A percentile compares a stretch with the other conserved stretches of the same genome.
Conservation (phyloP, 2,329 filamentous ascomycete species). For the Colletotrichum chlorophyti region DNA sequence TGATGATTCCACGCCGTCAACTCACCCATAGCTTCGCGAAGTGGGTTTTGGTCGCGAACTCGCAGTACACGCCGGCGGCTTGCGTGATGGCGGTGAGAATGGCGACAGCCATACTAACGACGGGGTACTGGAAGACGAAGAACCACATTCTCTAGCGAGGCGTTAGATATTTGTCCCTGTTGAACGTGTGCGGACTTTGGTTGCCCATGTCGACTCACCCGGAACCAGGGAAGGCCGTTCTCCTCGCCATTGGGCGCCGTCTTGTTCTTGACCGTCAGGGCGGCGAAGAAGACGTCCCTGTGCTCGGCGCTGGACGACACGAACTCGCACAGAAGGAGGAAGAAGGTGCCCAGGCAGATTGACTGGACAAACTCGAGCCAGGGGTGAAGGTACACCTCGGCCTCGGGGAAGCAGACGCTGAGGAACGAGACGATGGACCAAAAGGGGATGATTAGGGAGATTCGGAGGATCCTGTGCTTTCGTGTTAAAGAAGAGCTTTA, state of each 20-base stretch:
- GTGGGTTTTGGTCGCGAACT: slow-evolving; percentile 34
- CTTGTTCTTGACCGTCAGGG: slow-evolving; percentile 38
- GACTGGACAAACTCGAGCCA: slow-evolving; percentile 47
- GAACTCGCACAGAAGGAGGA: slow-evolving; percentile 50
- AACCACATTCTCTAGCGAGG: slow-evolving; percentile 38
- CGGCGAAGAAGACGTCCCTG: slow-evolving; percentile 44
- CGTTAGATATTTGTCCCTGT: background rate
- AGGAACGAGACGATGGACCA: slow-evolving; percentile 48
- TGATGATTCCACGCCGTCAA: too few species aligned
- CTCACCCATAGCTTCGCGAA: slow-evolving; percentile 39
- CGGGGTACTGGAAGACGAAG: slow-evolving; percentile 48
- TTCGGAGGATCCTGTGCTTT: slow-evolving; percentile 45
- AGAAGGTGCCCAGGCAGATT: slow-evolving; percentile 49
- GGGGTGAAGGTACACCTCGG: slow-evolving; percentile 46
- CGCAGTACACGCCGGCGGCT: slow-evolving; percentile 38
- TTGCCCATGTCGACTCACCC: slow-evolving; percentile 35
- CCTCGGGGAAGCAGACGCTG: slow-evolving; percentile 42
- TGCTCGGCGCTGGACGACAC: slow-evolving; percentile 42
- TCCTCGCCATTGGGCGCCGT: slow-evolving; percentile 31
- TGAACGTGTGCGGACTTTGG: background rate
- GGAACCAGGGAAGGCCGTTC: slow-evolving; percentile 42
- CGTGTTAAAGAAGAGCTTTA: background rate
- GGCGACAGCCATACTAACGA: slow-evolving; percentile 46
- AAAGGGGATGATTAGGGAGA: slow-evolving; percentile 44
- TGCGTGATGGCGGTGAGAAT: slow-evolving; percentile 43